phyloP scores from a whole-genome alignment of 441 rosid genomes.

The Populus tomentosa region DNA sequence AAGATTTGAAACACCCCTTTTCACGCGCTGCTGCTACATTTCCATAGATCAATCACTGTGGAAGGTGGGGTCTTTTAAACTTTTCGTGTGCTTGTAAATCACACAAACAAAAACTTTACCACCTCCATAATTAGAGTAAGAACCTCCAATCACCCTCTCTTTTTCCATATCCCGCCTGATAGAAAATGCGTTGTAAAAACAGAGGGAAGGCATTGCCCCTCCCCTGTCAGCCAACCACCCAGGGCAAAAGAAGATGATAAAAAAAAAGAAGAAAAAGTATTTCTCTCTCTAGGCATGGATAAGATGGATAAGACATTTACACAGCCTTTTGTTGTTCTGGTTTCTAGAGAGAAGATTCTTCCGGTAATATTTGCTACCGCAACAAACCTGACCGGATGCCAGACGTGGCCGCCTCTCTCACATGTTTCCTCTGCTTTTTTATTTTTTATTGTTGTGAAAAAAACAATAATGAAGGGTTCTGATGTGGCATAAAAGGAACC shows the following conservation, averaged over 20 bases:
- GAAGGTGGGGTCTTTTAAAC: neutral
- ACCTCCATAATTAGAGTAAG: neutral
- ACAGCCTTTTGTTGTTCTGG: neutral
- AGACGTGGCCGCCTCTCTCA: neutral
- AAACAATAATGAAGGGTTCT: neutral
- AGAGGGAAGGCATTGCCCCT: neutral
- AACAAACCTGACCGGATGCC: neutral
- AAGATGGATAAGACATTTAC: neutral
- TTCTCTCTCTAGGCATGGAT: neutral
- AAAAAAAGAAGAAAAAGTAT: neutral
- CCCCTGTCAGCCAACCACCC: neutral
- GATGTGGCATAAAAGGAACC: neutral
- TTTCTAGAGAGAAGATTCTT: conserved; percentile 2
- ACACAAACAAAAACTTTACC: conserved; percentile 1
- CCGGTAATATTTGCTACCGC: neutral
- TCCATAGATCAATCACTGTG: neutral
- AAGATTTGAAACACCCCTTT: no score
- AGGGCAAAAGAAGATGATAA: no score
- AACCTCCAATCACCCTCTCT: neutral
- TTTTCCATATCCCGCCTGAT: neutral
- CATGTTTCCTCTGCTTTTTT: neutral
- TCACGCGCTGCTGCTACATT: neutral
- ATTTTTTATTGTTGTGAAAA: neutral
- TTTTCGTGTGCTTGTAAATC: neutral
- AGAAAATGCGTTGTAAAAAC: neutral